phyloP scores from a whole-genome alignment of 2,329 filamentous ascomycete species.

The Cercospora sp. region DNA sequence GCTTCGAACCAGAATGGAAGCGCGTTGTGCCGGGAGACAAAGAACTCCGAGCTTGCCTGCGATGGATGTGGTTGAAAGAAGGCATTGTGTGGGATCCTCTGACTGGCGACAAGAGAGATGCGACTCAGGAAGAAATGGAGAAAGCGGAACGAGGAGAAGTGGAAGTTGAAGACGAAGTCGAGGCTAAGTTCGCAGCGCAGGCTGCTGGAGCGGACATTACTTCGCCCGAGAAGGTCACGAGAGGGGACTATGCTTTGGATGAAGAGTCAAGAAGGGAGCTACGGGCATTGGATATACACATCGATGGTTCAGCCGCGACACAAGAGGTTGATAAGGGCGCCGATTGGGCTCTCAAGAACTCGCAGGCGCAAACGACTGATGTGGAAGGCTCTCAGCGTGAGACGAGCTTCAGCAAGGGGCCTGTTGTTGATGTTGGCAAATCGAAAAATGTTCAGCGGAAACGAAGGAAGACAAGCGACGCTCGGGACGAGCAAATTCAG shows the following conservation, averaged over 20 bases:
- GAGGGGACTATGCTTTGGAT: constrained; percentile 12
- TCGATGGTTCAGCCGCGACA: neutral
- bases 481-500: neutral
- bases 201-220: constrained; percentile 26
- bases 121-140: constrained; percentile 44
- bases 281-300: neutral
- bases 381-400: neutral
- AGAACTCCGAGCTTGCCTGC: constrained; percentile 80
- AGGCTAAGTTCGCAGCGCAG: constrained; percentile 33
- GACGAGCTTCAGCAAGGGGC: neutral
- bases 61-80: constrained; percentile 90
- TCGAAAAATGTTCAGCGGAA: neutral
- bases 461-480: neutral
- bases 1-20: constrained; percentile 87
- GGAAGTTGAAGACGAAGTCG: constrained; percentile 38
- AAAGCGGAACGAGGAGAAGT: constrained; percentile 62
- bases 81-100: constrained; percentile 77
- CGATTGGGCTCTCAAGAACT: constrained; percentile 9
- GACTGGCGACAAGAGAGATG: constrained; percentile 61
- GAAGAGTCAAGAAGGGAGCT: neutral
- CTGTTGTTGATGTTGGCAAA: neutral
- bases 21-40: constrained; percentile 80
- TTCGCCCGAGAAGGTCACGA: constrained; percentile 16
- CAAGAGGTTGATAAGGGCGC: neutral
- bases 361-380: neutral